Percentiles rank a stretch among this genome's conserved stretches.
phyloP scores from a whole-genome alignment of 805 yeast genomes.

The Ogataea trehalophila region DNA sequence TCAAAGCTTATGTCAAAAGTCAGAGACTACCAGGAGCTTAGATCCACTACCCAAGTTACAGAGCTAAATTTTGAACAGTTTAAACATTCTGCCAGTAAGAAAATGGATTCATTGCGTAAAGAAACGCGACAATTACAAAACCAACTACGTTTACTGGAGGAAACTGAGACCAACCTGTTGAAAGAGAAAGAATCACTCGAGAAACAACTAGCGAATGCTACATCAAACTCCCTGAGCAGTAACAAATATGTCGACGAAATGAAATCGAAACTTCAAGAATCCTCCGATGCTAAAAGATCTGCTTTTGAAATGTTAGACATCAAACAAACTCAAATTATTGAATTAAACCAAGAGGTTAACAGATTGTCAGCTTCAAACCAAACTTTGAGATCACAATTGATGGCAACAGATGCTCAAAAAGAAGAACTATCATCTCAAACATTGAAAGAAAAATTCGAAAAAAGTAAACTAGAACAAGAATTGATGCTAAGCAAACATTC shows the following conservation, averaged over 20 bases:
- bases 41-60: constrained; percentile 33
- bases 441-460: constrained; percentile 22
- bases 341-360: constrained; percentile 37
- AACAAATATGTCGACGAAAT: constrained; percentile 9
- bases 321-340: constrained; percentile 33
- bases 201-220: not conserved
- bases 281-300: constrained; percentile 25
- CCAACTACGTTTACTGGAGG: constrained; percentile 19
- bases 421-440: constrained; percentile 24
- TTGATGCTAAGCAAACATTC: constrained; percentile 28
- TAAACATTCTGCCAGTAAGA: constrained; percentile 31
- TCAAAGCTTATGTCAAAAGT: constrained; percentile 27
- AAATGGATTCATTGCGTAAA: constrained; percentile 27
- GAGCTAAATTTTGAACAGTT: constrained; percentile 39
- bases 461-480: constrained; percentile 27
- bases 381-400: constrained; percentile 37
- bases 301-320: constrained; percentile 32
- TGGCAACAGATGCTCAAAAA: constrained; percentile 33
- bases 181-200: constrained; percentile 18
- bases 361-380: constrained; percentile 36
- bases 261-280: constrained; percentile 13
- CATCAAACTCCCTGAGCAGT: constrained; percentile 1
- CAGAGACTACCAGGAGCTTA: constrained; percentile 31
- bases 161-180: constrained; percentile 17
- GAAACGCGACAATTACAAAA: constrained; percentile 24